Evolutionary conservation across 176 grass and related monocot genomes (phyloP).

Genomic region (Paspalum notatum): DNA sequence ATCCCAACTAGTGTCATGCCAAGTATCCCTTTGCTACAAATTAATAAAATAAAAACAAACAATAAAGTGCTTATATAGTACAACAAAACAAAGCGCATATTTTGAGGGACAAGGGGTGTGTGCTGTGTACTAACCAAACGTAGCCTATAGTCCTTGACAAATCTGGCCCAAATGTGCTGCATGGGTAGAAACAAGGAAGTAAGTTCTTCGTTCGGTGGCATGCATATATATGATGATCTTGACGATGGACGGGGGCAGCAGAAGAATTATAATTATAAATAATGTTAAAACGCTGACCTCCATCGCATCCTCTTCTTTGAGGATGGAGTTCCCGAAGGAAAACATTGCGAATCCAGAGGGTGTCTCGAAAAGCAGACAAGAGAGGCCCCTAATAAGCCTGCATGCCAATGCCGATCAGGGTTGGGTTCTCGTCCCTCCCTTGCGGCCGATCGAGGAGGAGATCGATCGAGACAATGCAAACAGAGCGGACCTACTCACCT

Average conservation of each 20-base stretch:
- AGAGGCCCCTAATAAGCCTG: neutral
- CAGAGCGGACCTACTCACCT: too few relatives aligned
- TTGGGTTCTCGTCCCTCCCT: too few relatives aligned
- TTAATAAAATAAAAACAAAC: too few relatives aligned
- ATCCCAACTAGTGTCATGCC: too few relatives aligned
- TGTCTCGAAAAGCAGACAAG: neutral
- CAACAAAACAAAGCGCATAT: neutral
- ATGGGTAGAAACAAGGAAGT: neutral
- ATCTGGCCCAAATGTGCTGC: neutral
- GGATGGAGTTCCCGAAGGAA: neutral
- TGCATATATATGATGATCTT: too few relatives aligned
- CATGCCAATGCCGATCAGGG: neutral
- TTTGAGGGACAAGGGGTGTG: neutral
- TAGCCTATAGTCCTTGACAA: neutral
- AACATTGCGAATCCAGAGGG: neutral
- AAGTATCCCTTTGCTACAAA: too few relatives aligned
- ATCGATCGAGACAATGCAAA: too few relatives aligned
- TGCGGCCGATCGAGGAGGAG: too few relatives aligned
- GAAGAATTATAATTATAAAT: neutral
- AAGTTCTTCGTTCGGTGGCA: neutral
- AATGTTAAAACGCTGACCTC: neutral
- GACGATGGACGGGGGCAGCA: too few relatives aligned
- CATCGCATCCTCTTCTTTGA: neutral
- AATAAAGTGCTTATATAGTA: neutral
- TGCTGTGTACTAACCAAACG: neutral